phyloP scores from a whole-genome alignment of 2,329 filamentous ascomycete species.

The Davidsoniella neocaledoniae region DNA sequence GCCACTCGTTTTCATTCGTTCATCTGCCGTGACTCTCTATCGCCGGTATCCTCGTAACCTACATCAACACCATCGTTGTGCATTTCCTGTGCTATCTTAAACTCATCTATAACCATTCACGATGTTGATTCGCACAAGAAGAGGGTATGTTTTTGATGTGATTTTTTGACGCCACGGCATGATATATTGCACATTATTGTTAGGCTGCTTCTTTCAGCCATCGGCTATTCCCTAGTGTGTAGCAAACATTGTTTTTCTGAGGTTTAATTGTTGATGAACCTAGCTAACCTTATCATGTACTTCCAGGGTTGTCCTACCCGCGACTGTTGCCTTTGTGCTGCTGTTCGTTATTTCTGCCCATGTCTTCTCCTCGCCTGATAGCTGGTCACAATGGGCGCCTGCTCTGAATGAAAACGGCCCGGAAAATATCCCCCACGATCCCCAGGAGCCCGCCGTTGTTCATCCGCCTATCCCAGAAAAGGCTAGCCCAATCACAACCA shows the following conservation, averaged over 20 bases:
- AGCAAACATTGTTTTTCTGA: not conserved
- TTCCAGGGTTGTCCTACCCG: conserved; percentile 6
- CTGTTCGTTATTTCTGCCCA: conserved; percentile 12
- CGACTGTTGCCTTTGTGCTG: conserved; percentile 9
- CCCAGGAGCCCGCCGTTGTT: not conserved
- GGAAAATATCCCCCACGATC: conserved; percentile 6
- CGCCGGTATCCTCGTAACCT: too few relatives aligned
- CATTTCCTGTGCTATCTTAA: too few relatives aligned
- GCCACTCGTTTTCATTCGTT: not conserved
- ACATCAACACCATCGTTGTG: too few relatives aligned
- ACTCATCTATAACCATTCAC: not conserved
- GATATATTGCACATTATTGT: not conserved
- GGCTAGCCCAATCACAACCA: not conserved
- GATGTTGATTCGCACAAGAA: conserved; percentile 11
- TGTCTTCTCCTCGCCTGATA: conserved; percentile 8
- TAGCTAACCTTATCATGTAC: not conserved
- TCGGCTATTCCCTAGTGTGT: not conserved
- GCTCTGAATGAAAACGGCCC: not conserved
- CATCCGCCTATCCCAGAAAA: conserved; percentile 6
- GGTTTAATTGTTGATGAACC: not conserved
- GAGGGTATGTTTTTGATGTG: conserved; percentile 4
- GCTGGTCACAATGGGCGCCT: conserved; percentile 10
- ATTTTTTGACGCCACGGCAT: not conserved
- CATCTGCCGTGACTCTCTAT: not conserved
- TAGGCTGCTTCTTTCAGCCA: not conserved